Percentiles rank a stretch among this genome's conserved stretches.
These are phyloP conservation scores for Acrocalymma vagum DNA, from an alignment of 2,329 filamentous ascomycete genomes.

Conservation along the genomic window DNA sequence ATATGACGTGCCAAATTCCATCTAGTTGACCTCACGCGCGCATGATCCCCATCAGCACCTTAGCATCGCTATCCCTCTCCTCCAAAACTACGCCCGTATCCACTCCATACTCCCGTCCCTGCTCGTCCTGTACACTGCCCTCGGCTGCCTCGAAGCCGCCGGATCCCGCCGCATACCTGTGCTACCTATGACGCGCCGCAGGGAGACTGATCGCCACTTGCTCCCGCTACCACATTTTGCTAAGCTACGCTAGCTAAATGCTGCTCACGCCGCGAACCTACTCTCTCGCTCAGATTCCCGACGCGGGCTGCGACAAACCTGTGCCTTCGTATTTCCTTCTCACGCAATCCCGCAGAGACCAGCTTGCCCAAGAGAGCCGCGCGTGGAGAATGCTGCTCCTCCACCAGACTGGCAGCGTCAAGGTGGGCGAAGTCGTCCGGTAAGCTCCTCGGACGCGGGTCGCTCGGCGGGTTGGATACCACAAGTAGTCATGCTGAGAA, in stretches of 20 bases:
- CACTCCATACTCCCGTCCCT: no score
- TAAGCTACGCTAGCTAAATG: conserved; percentile 45
- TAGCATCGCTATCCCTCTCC: conserved; percentile 11
- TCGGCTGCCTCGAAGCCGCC: conserved; percentile 6
- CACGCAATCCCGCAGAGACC: conserved; percentile 42
- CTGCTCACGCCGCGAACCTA: conserved; percentile 52
- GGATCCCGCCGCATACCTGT: conserved; percentile 5
- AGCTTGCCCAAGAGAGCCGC: conserved; percentile 38
- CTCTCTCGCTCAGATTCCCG: conserved; percentile 45
- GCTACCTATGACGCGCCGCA: conserved; percentile 16
- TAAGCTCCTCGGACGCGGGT: conserved; percentile 54
- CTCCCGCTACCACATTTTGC: conserved; percentile 25
- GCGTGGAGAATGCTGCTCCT: conserved; percentile 78
- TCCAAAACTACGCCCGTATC: no score
- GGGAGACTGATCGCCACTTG: conserved; percentile 6
- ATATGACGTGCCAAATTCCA: conserved; percentile 10
- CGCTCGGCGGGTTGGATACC: not conserved
- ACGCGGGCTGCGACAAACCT: conserved; percentile 38
- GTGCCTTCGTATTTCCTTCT: conserved; percentile 44
- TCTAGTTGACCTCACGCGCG: not conserved
- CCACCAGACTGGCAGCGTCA: conserved; percentile 89
- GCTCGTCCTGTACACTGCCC: no score
- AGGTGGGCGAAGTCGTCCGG: conserved; percentile 92
- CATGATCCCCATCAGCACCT: conserved; percentile 7
- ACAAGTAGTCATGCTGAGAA: conserved; percentile 15